Conservation (phyloP, 73 alveolate genomes). For the Paramecium pentaurelia region DNA sequence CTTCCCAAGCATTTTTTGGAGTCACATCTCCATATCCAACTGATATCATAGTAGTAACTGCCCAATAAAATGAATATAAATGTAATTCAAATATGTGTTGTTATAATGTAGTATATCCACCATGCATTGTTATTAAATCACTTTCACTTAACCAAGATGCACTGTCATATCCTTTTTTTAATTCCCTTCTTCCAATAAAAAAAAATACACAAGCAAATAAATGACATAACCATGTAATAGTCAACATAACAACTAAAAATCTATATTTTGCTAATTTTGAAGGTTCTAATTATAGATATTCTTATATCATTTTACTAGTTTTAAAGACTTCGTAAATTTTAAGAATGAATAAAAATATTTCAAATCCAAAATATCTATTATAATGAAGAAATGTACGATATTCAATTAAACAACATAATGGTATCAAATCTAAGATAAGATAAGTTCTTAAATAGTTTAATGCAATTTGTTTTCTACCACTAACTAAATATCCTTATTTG, state of each 20-base stretch:
- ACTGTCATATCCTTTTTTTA: background rate
- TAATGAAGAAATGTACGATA: background rate
- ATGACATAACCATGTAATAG: constrained; percentile 29
- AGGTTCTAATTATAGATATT: background rate
- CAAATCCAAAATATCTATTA: background rate
- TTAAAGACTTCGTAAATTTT: constrained; percentile 24
- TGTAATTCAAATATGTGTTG: background rate
- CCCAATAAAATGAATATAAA: constrained; percentile 52
- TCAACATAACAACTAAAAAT: background rate
- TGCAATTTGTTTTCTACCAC: background rate
- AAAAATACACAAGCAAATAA: constrained; percentile 1
- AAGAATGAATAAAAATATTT: background rate
- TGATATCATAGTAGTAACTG: constrained; percentile 53
- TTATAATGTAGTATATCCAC: background rate
- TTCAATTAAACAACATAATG: background rate
- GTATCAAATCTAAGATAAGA: background rate
- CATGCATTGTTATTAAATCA: background rate
- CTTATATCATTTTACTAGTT: background rate
- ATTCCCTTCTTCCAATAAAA: constrained; percentile 11
- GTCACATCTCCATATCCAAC: constrained; percentile 64
- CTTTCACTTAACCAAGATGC: background rate
- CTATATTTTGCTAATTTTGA: background rate
- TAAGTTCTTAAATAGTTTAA: background rate
- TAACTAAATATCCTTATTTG: background rate
- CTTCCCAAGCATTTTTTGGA: constrained; percentile 56